Base-by-base conservation (phyloP, 129 eudicot species). In the Gnaphalium uliginosum region DNA sequence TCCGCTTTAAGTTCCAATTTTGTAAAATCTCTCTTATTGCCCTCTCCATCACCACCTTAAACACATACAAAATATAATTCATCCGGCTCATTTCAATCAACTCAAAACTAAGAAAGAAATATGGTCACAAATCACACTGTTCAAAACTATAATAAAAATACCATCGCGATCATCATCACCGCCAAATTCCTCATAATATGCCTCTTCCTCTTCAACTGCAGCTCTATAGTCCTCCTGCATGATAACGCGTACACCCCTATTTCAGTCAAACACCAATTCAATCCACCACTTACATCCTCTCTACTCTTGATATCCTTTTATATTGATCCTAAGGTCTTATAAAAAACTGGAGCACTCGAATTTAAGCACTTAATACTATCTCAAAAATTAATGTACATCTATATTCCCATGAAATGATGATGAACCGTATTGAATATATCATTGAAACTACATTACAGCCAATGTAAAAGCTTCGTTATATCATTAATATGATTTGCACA, bases 1-100 rank as follows among this genome's bases (percentile, higher is more conserved):
- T 93, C 98, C 26, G 89, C 88, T 77, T 93, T 93, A 33, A 93
- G 97, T 69, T 90, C 98, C 91, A 93, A 76, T 77, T 90, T 93
- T 1, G 92, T 83, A 57, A 86, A 93, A 82, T 90, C 97, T 76
- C 87, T 88, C 85, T 68, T 88, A 63, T 77, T 85, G 41, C 84
- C 88, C 54, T 91, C 93, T 18, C 71, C 82, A n/a, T 74, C 84
- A 63, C 85, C 89, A 63, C 86, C 89, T 87, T 66, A 21, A 66
- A 79, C 8, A 21, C 58, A 69, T 22, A 22, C 26, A 62, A 72
- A 22, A 80, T 30, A 51, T 30, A 24, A 58, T 18, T 46, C 63
- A 86, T 50, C 51, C 53, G 68, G 33, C 5, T 61, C 21, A 81
- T 32, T 23, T 41, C 18, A 39, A 78, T 64, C 25, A 43, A 35